phyloP scores from a whole-genome alignment of 176 grass and related monocot genomes.

The Oryza coarctata region DNA sequence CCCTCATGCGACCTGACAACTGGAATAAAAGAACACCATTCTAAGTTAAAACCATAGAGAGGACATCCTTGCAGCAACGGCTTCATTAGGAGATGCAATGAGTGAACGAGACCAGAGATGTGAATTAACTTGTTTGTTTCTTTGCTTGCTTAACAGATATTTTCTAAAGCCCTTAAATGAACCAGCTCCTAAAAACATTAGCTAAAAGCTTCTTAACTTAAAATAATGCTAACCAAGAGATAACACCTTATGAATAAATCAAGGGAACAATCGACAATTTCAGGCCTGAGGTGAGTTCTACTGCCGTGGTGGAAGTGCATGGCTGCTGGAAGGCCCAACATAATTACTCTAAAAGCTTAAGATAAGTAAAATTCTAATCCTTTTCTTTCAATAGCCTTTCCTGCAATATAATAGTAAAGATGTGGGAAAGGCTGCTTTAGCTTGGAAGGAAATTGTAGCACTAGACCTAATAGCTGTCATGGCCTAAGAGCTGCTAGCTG shows the following conservation, averaged over 20 bases:
- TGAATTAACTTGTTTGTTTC: not conserved
- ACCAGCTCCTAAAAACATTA: not conserved
- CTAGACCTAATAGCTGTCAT: not conserved
- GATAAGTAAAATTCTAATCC: not conserved
- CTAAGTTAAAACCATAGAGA: not conserved
- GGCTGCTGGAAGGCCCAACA: not conserved
- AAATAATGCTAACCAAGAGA: not conserved
- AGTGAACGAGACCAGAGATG: not conserved
- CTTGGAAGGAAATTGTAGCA: slow-evolving; percentile 17
- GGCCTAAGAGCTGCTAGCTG: slow-evolving; percentile 7
- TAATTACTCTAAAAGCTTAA: not conserved
- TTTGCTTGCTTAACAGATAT: not conserved
- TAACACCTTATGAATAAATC: not conserved
- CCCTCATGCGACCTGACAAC: slow-evolving; percentile 60
- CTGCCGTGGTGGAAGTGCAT: not conserved
- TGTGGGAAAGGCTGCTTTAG: not conserved
- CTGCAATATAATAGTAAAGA: not conserved
- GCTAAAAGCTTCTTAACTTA: not conserved
- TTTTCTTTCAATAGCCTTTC: not conserved
- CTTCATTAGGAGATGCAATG: not conserved
- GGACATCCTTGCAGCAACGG: not conserved
- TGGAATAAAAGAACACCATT: slow-evolving; percentile 38
- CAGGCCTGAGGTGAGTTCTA: not conserved
- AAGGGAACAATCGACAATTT: not conserved
- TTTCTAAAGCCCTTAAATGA: not conserved